Percentiles rank a stretch among this genome's conserved stretches.
Conservation (phyloP, 257 asterid genomes). For the Solanum corneliomulleri region DNA sequence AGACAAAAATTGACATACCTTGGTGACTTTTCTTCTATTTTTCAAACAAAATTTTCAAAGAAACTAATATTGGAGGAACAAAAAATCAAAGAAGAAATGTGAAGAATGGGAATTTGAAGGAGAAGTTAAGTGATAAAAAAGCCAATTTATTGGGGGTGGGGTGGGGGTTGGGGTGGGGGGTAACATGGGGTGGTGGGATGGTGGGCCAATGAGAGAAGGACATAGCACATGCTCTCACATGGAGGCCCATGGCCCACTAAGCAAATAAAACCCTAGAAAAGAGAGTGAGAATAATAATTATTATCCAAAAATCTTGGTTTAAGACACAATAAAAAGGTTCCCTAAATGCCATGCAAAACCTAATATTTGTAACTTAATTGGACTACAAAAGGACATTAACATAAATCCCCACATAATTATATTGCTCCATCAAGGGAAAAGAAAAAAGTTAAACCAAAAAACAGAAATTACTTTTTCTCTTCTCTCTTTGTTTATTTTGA, state of each 20-base stretch:
- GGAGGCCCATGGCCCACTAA: constrained; percentile 60
- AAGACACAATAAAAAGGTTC: constrained; percentile 7
- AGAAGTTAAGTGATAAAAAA: constrained; percentile 22
- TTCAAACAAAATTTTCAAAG: neutral
- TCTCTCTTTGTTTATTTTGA: neutral
- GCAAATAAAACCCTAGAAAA: constrained; percentile 27
- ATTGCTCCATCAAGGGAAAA: neutral
- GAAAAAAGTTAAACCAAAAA: neutral
- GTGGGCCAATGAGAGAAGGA: constrained; percentile 64
- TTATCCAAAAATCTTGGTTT: neutral
- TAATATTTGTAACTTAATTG: constrained; percentile 22
- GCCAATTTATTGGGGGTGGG: constrained; percentile 44
- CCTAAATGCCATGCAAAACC: constrained; percentile 30
- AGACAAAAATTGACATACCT: neutral
- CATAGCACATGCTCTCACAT: constrained; percentile 94
- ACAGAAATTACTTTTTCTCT: neutral
- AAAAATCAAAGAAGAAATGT: neutral
- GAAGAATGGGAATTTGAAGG: neutral
- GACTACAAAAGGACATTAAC: constrained; percentile 12
- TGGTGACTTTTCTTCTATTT: neutral
- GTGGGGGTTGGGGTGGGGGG: neutral
- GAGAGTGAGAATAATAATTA: neutral
- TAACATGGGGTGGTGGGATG: constrained; percentile 11
- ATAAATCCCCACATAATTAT: constrained; percentile 1
- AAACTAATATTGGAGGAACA: neutral